Conservation (phyloP, 179 eudicot genomes). For the Spinacia oleracea region DNA sequence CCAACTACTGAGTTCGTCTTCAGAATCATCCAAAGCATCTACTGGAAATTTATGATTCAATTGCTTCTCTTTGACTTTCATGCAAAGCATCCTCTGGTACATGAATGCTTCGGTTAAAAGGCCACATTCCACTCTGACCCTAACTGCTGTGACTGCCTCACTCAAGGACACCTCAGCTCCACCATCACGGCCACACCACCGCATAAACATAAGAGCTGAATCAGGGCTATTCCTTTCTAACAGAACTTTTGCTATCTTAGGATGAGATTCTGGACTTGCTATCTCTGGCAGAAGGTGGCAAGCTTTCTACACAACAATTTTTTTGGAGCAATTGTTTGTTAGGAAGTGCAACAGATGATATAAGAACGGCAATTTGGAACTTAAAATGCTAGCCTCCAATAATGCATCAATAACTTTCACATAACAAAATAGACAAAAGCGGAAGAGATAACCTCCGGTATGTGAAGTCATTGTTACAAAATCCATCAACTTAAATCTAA, state of each 20-base stretch:
- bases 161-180: constrained; percentile 62
- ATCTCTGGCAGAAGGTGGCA: constrained; percentile 85
- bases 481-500: background rate
- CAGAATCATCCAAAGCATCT: constrained; percentile 35
- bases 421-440: background rate
- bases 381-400: background rate
- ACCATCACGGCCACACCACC: constrained; percentile 87
- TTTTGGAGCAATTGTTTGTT: background rate
- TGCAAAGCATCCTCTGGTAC: constrained; percentile 80
- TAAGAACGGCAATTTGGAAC: background rate
- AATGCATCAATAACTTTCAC: background rate
- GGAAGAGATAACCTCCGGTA: background rate
- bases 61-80: constrained; percentile 65
- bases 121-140: constrained; percentile 89
- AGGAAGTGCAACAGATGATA: constrained; percentile 4
- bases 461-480: background rate
- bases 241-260: constrained; percentile 84
- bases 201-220: constrained; percentile 92
- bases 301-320: constrained; percentile 62
- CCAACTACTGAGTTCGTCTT: constrained; percentile 50
- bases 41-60: constrained; percentile 37
- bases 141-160: constrained; percentile 85
- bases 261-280: constrained; percentile 83
- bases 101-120: constrained; percentile 91
- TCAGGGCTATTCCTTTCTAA: constrained; percentile 84